Conservation (phyloP, 108 stramenopile genomes). For the Fragilaria crotonensis region DNA sequence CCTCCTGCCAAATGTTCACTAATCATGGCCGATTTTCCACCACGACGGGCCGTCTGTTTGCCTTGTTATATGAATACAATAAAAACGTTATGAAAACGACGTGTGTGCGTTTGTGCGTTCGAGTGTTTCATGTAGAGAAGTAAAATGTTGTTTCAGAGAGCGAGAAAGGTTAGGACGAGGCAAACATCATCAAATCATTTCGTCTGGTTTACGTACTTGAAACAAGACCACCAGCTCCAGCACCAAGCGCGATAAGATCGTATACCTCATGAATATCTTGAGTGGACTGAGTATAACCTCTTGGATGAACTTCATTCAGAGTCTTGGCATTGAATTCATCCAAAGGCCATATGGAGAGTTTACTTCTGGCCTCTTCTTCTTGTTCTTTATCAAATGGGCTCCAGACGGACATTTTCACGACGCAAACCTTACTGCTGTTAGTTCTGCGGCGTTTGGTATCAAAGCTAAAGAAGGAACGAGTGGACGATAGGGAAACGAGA, state of each 20-base stretch:
- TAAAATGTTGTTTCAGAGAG: too few relatives aligned
- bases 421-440: too few relatives aligned
- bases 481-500: too few relatives aligned
- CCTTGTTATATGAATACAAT: background rate
- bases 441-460: too few relatives aligned
- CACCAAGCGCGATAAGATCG: constrained; percentile 86
- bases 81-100: background rate
- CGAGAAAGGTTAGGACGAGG: background rate
- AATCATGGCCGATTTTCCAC: constrained; percentile 44
- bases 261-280: constrained; percentile 43
- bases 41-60: constrained; percentile 1
- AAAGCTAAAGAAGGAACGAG: too few relatives aligned
- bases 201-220: constrained; percentile 23
- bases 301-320: constrained; percentile 66
- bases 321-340: constrained; percentile 53
- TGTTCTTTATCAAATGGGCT: constrained; percentile 18
- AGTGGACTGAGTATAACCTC: constrained; percentile 24
- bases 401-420: constrained; percentile 21
- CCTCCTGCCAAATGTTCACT: constrained; percentile 76
- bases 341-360: constrained; percentile 61
- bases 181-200: background rate
- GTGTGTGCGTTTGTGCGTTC: too few relatives aligned
- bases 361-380: constrained; percentile 26
- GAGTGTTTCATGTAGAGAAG: too few relatives aligned
- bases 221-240: constrained; percentile 83